Evolutionary conservation across 139 green algal species (phyloP).

Genomic region (Eudorina sp.): DNA sequence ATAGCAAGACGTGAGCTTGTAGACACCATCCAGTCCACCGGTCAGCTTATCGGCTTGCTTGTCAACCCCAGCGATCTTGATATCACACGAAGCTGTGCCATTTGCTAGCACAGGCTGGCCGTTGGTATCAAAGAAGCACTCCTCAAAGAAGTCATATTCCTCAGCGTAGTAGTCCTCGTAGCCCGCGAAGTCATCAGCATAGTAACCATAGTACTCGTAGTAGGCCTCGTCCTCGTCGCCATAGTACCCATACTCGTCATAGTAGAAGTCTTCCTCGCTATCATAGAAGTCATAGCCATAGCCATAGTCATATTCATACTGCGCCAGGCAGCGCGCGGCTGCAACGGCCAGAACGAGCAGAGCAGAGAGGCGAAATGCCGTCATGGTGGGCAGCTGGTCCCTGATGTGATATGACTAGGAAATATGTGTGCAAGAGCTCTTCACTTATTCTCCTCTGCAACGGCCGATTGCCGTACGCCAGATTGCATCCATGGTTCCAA

Average conservation of each 20-base stretch:
- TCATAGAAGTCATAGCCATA: slow-evolving; percentile 52
- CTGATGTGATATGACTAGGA: no score
- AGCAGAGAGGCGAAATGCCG: not conserved
- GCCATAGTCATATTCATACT: slow-evolving; percentile 48
- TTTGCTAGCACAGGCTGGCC: slow-evolving; percentile 56
- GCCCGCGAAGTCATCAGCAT: slow-evolving; percentile 60
- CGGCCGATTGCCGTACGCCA: no score
- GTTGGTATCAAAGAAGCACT: slow-evolving; percentile 61
- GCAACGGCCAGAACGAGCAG: slow-evolving; percentile 33
- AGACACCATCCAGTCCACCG: slow-evolving; percentile 69
- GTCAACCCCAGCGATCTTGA: slow-evolving; percentile 57
- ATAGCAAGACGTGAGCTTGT: slow-evolving; percentile 69
- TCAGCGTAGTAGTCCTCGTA: slow-evolving; percentile 66
- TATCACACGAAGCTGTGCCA: slow-evolving; percentile 55
- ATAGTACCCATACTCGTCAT: slow-evolving; percentile 63
- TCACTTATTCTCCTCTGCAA: no score
- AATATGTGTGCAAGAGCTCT: no score
- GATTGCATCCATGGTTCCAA: no score
- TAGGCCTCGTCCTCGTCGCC: slow-evolving; percentile 56
- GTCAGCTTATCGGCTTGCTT: slow-evolving; percentile 58
- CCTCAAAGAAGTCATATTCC: slow-evolving; percentile 66
- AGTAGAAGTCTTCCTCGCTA: slow-evolving; percentile 49
- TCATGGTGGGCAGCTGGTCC: slow-evolving; percentile 7
- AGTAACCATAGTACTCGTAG: slow-evolving; percentile 65
- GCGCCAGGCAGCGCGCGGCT: slow-evolving; percentile 7